These are phyloP conservation scores for Athelia psychrophila DNA, from an alignment of 1,284 basidiomycete genomes.

Conservation along the genomic window DNA sequence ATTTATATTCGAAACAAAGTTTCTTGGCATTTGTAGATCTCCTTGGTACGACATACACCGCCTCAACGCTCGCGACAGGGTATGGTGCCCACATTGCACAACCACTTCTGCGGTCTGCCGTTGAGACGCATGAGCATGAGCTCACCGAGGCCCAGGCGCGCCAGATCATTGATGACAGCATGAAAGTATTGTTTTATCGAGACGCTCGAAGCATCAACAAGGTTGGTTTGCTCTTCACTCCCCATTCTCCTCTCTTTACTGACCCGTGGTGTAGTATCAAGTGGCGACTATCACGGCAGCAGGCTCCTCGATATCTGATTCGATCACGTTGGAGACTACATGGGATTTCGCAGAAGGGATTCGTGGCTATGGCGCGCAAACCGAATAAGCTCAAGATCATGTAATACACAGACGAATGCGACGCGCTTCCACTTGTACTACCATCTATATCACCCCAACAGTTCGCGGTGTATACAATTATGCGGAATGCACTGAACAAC, in stretches of 20 bases:
- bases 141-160: constrained; percentile 82
- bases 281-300: constrained; percentile 83
- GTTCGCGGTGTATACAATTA: neutral
- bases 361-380: constrained; percentile 69
- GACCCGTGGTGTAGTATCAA: constrained; percentile 88
- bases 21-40: constrained; percentile 96
- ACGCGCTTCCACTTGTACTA: neutral
- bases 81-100: constrained; percentile 96
- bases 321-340: constrained; percentile 72
- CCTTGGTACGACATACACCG: constrained; percentile 93
- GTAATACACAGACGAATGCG: neutral
- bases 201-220: constrained; percentile 97
- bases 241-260: constrained; percentile 7
- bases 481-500: neutral
- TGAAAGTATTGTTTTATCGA: constrained; percentile 96
- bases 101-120: constrained; percentile 87
- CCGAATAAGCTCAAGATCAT: neutral
- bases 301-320: constrained; percentile 82
- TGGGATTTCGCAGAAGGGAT: constrained; percentile 95
- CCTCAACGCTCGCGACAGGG: constrained; percentile 95
- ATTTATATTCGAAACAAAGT: constrained; percentile 35
- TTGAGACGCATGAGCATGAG: constrained; percentile 78
- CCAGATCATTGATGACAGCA: constrained; percentile 79
- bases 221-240: no score
- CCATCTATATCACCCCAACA: neutral